These are phyloP conservation scores for Carpinus fangiana DNA, from an alignment of 306 rosid genomes.

Conservation along the genomic window DNA sequence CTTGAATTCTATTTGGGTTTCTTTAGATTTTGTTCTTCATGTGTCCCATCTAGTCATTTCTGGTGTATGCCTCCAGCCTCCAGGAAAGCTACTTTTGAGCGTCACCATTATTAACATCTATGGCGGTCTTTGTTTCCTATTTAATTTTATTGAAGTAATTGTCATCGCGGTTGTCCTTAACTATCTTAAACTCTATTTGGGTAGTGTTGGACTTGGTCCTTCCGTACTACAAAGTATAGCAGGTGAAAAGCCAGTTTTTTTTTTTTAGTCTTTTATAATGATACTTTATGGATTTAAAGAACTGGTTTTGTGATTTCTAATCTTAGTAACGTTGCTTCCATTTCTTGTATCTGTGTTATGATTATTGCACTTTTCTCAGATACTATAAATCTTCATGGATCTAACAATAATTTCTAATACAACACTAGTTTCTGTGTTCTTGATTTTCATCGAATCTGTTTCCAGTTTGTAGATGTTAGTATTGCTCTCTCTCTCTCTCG, in stretches of 20 bases:
- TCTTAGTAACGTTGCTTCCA: neutral
- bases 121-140: neutral
- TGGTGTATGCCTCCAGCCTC: constrained; percentile 1
- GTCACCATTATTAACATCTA: neutral
- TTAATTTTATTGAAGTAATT: neutral
- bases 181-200: neutral
- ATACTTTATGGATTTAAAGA: constrained; percentile 10
- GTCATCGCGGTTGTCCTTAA: neutral
- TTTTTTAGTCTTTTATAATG: neutral
- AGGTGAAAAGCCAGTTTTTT: constrained; percentile 25
- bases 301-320: constrained; percentile 14
- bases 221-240: neutral
- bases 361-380: neutral
- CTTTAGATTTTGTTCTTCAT: constrained; percentile 22
- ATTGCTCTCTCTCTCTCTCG: neutral
- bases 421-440: constrained; percentile 1
- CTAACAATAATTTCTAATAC: neutral
- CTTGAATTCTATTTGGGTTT: constrained; percentile 35
- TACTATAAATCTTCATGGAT: neutral
- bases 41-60: neutral
- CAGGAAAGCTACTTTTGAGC: constrained; percentile 14
- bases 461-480: neutral
- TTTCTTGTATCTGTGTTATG: neutral
- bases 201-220: constrained; percentile 6
- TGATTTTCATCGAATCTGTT: neutral